phyloP scores from a whole-genome alignment of 331 rosid species.

The Acacia concinna region DNA sequence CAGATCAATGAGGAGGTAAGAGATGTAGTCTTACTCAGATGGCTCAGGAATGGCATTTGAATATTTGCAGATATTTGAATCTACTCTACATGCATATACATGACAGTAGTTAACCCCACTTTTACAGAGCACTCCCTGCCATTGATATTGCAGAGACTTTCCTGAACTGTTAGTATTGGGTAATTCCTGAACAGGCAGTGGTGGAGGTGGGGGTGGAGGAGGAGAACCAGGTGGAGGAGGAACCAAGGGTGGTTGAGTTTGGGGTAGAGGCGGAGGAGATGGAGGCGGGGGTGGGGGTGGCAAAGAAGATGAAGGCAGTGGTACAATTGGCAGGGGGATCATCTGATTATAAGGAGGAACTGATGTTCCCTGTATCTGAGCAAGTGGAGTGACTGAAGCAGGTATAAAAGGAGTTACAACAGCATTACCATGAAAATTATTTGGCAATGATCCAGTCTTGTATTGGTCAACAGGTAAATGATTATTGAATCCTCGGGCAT shows the following conservation, averaged over 20 bases:
- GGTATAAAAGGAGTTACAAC: constrained; percentile 71
- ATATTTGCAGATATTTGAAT: constrained; percentile 72
- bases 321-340: constrained; percentile 52
- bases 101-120: constrained; percentile 93
- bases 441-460: constrained; percentile 51
- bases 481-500: constrained; percentile 61
- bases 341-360: constrained; percentile 65
- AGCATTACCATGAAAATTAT: constrained; percentile 57
- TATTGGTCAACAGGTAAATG: constrained; percentile 62
- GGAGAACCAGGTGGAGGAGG: constrained; percentile 96
- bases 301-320: constrained; percentile 62
- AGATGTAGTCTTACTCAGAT: constrained; percentile 59
- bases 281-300: constrained; percentile 77
- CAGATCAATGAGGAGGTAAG: constrained; percentile 30
- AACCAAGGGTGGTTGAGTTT: constrained; percentile 67
- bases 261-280: constrained; percentile 90
- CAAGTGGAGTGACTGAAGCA: constrained; percentile 85
- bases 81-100: constrained; percentile 67
- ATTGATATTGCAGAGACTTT: constrained; percentile 51
- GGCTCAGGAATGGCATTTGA: constrained; percentile 78
- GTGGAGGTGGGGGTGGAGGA: constrained; percentile 73
- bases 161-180: constrained; percentile 47
- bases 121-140: constrained; percentile 90
- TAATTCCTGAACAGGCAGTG: constrained; percentile 52
- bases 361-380: constrained; percentile 72